These are phyloP conservation scores for Corylus heterophylla DNA, from an alignment of 306 rosid genomes.

Conservation along the genomic window DNA sequence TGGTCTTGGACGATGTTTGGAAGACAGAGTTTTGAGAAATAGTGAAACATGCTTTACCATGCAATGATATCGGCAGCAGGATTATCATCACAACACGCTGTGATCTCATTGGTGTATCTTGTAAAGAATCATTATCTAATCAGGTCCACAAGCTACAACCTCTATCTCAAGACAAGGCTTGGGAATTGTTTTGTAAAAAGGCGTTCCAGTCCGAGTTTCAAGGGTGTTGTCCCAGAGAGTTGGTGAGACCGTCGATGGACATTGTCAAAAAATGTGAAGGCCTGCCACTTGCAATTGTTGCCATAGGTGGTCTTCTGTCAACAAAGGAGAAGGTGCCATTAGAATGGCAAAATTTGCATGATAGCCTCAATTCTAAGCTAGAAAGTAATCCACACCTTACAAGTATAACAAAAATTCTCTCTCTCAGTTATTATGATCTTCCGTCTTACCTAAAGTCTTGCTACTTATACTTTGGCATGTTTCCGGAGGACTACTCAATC, in stretches of 20 bases:
- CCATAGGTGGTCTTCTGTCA: slow-evolving; percentile 13
- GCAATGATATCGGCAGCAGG: background rate
- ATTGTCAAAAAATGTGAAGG: slow-evolving; percentile 16
- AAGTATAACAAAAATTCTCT: background rate
- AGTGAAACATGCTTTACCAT: slow-evolving; percentile 5
- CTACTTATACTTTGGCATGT: slow-evolving; percentile 26
- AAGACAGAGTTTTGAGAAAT: background rate
- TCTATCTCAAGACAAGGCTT: background rate
- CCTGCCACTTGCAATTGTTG: slow-evolving; percentile 20
- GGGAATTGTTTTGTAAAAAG: background rate
- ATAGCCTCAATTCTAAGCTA: slow-evolving; percentile 1
- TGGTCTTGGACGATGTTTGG: slow-evolving; percentile 5
- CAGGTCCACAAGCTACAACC: background rate
- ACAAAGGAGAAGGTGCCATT: background rate
- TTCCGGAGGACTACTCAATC: slow-evolving; percentile 20
- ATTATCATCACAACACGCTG: background rate
- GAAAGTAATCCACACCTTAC: slow-evolving; percentile 3
- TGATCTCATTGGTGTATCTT: background rate
- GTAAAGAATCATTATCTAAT: background rate
- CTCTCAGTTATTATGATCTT: slow-evolving; percentile 18
- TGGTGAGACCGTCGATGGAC: background rate
- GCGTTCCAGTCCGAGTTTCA: background rate
- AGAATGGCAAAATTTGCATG: slow-evolving; percentile 12
- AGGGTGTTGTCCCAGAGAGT: background rate
- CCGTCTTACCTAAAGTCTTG: slow-evolving; percentile 21